These are phyloP conservation scores for Saturnispora mendoncae DNA, from an alignment of 805 yeast species.

Conservation along the genomic window DNA sequence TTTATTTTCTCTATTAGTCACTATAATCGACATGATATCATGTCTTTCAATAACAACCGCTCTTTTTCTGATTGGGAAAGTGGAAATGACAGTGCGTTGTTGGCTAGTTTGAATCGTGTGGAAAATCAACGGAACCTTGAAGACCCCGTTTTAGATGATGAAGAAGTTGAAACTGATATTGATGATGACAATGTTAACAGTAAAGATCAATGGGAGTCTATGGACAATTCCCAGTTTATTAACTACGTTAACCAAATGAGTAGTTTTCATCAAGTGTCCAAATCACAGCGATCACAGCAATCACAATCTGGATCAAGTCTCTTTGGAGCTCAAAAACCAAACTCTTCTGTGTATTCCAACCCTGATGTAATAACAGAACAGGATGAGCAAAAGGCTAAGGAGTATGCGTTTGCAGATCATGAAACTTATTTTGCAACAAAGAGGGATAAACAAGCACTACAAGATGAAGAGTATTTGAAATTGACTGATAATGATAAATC, in stretches of 20 bases:
- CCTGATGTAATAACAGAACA: constrained; percentile 6
- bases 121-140: not conserved
- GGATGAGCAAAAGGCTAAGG: constrained; percentile 17
- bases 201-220: constrained; percentile 27
- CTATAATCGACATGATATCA: not conserved
- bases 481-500: constrained; percentile 40
- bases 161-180: constrained; percentile 9
- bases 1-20: not conserved
- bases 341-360: not conserved
- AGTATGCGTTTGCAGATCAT: constrained; percentile 55
- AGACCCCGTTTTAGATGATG: not conserved
- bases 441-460: constrained; percentile 49
- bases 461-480: constrained; percentile 40
- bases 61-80: constrained; percentile 8
- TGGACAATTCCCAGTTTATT: constrained; percentile 33
- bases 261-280: constrained; percentile 4
- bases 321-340: constrained; percentile 3
- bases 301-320: too few species aligned
- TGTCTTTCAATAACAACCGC: not conserved
- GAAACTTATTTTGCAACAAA: constrained; percentile 58
- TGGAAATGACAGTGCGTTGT: not conserved
- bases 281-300: not conserved
- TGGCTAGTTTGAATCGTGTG: constrained; percentile 1
- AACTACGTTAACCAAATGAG: constrained; percentile 26
- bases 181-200: constrained; percentile 7